Conservation (phyloP, 805 yeast species). For the Lipomyces chichibuensis region DNA sequence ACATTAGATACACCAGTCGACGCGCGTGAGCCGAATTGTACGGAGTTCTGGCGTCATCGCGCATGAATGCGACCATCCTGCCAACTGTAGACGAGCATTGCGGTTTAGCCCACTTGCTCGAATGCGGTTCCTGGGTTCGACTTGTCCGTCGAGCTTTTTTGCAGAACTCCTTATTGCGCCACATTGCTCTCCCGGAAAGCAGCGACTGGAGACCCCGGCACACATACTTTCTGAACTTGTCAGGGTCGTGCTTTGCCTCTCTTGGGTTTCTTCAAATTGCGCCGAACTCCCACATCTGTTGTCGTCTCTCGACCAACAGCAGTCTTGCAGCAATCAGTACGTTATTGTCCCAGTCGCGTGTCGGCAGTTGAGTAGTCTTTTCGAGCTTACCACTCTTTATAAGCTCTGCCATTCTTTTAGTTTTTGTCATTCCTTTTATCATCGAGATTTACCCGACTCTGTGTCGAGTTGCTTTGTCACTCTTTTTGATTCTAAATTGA, state of each 20-base stretch:
- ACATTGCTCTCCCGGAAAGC: neutral
- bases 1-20: neutral
- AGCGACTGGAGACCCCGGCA: neutral
- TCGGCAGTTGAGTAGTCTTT: neutral
- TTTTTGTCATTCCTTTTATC: neutral
- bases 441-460: neutral
- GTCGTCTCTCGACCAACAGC: neutral
- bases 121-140: neutral
- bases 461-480: neutral
- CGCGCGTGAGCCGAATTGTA: neutral
- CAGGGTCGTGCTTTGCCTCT: neutral
- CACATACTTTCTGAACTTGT: neutral
- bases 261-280: neutral
- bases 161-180: neutral
- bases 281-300: neutral
- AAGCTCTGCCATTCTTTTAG: slow-evolving; percentile 2
- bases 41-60: neutral
- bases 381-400: slow-evolving; percentile 4
- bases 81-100: neutral
- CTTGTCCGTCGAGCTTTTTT: neutral
- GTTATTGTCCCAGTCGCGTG: neutral
- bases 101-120: neutral
- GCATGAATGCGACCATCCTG: neutral
- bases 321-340: neutral
- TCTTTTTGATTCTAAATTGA: neutral